Base-by-base conservation (phyloP, 768 basidiomycete species). In the Tubosaeta sp. region DNA sequence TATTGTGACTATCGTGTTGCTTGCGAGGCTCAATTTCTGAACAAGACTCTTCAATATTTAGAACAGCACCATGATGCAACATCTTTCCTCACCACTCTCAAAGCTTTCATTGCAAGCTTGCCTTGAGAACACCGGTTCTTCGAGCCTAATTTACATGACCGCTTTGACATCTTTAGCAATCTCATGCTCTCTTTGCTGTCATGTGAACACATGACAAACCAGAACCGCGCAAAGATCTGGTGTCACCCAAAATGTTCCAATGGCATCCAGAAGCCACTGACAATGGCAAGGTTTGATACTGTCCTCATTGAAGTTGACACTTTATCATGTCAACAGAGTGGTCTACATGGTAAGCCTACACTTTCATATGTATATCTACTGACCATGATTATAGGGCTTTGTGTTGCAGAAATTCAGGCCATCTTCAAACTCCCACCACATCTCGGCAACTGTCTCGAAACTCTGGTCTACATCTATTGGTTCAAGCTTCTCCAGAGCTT, bases 381-480 rank as follows among this genome's bases (percentile, higher is more conserved):
- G 18, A 42, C 9, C 3, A 18, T 32, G 3, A 10, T 21, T 38
- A 12, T 29, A 66, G 68, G 60, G 4, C 48, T 64, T 11, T 54
- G 56, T 6, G 46, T 67, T 36, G 64, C 60, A 6, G 67, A 65
- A 51, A 59, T 68, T 6, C 51, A 54, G 16, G 59, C 54, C 12
- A 65, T 70, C 18, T 70, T 70, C 40, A 32, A 52, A 36, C 52
- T 67, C 6, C 65, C 60, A 4, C n/a, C 27, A 1, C 30, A 57
- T 11, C 57, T 50, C 14, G 49, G 46, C 1, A 8, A 18, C 4
- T 50, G 51, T 18, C 34, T 51, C 4, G 51, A 61, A 34, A 62
- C 59, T 0, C 51, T 69, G 6, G 62, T 57, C 0, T 68, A 66
- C 9, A 9, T 45, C 13, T 22, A 34, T 10, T 45, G 31, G 44